Percentiles rank a stretch among this genome's conserved stretches.
Evolutionary conservation across 495 filamentous ascomycete species (phyloP).

Genomic region (Aspergillus mulundensis): DNA sequence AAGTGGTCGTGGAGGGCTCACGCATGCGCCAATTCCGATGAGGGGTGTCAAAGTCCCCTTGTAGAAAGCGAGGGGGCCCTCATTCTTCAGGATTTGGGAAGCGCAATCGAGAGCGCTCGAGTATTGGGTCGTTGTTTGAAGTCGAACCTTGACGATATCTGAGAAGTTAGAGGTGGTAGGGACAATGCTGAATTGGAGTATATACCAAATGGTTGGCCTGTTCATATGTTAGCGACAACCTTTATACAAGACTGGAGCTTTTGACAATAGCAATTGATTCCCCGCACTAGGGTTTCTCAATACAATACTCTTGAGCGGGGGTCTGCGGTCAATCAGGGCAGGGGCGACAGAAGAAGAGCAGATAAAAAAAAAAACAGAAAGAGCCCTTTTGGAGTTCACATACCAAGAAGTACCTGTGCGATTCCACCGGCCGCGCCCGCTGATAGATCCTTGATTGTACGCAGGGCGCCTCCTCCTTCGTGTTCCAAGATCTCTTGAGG

Average conservation of each 20-base stretch:
- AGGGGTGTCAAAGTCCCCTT: slow-evolving; percentile 97
- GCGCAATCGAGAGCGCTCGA: slow-evolving; percentile 75
- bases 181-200: slow-evolving; percentile 1
- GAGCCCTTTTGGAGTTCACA: slow-evolving; percentile 27
- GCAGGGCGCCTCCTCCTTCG: slow-evolving; percentile 37
- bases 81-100: slow-evolving; percentile 75
- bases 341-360: not conserved
- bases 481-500: slow-evolving; percentile 33
- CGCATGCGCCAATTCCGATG: slow-evolving; percentile 94
- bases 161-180: slow-evolving; percentile 15
- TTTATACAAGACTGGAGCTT: not conserved
- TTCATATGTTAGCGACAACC: slow-evolving; percentile 25
- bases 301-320: not conserved
- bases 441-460: slow-evolving; percentile 86
- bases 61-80: slow-evolving; percentile 92
- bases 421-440: slow-evolving; percentile 88
- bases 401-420: slow-evolving; percentile 92
- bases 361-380: too few species aligned
- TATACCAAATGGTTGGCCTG: slow-evolving; percentile 89
- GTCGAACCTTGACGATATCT: slow-evolving; percentile 97
- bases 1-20: slow-evolving; percentile 32
- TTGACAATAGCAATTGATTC: not conserved
- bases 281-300: not conserved
- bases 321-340: not conserved
- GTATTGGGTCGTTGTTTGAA: slow-evolving; percentile 85